Evolutionary conservation across 2,329 filamentous ascomycete genomes (phyloP).

Genomic region (Aspergillus pseudoviridinutans): DNA sequence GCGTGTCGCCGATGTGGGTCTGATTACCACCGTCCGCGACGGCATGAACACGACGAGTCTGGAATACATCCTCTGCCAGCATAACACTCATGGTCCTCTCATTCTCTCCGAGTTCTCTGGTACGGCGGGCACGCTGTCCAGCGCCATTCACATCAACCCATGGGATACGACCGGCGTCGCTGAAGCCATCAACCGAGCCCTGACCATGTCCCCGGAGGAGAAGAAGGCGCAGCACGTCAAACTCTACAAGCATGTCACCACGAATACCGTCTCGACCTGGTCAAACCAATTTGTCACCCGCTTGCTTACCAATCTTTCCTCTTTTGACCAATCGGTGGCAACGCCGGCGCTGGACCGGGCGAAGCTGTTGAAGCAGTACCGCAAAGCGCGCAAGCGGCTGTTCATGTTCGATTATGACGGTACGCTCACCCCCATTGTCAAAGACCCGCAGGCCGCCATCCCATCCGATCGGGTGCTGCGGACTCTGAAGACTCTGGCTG

Average conservation of each 20-base stretch:
- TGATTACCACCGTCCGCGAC: constrained; percentile 93
- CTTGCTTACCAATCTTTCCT: constrained; percentile 73
- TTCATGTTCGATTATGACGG: constrained; percentile 99
- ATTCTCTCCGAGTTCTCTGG: constrained; percentile 97
- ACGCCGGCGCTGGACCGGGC: constrained; percentile 79
- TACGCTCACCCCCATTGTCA: constrained; percentile 91
- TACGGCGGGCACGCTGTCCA: constrained; percentile 77
- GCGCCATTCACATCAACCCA: constrained; percentile 93
- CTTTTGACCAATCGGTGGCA: constrained; percentile 67
- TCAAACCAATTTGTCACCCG: constrained; percentile 74
- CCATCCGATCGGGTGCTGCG: constrained; percentile 79
- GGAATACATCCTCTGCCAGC: constrained; percentile 91
- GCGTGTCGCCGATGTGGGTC: constrained; percentile 79
- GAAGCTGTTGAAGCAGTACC: constrained; percentile 69
- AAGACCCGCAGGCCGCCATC: constrained; percentile 82
- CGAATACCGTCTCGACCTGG: constrained; percentile 83
- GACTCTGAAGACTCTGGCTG: constrained; percentile 72
- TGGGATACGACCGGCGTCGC: constrained; percentile 88
- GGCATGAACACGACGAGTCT: constrained; percentile 97
- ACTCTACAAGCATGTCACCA: constrained; percentile 79
- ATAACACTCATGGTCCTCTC: constrained; percentile 77
- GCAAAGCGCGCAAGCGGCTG: constrained; percentile 69
- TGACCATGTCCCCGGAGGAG: constrained; percentile 67
- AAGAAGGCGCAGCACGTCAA: constrained; percentile 66
- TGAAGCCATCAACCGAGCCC: constrained; percentile 72